These are phyloP conservation scores for Nothomitra cinnamomea DNA, from an alignment of 2,329 filamentous ascomycete species.

Conservation along the genomic window DNA sequence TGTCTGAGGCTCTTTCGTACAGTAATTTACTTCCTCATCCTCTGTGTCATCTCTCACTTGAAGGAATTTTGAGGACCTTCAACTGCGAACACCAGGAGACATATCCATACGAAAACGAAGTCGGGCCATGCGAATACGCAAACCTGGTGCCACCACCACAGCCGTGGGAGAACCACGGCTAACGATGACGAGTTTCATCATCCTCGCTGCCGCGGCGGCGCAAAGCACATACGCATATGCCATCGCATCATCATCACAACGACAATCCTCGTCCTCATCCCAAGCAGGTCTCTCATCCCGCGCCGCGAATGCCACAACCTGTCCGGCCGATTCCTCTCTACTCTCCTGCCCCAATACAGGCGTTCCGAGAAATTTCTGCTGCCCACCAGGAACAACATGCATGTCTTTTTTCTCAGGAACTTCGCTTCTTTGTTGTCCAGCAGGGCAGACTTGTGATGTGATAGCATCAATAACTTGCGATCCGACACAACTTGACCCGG, in stretches of 20 bases:
- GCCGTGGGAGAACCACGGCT: no score
- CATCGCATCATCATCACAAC: background rate
- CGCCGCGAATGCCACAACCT: background rate
- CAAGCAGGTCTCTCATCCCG: no score
- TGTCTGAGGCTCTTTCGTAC: no score
- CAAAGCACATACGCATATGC: background rate
- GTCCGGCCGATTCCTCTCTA: background rate
- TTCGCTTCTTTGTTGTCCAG: slow-evolving; percentile 7
- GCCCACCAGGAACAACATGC: slow-evolving; percentile 1
- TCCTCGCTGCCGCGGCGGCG: no score
- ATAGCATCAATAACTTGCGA: slow-evolving; percentile 7
- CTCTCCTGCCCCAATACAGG: background rate
- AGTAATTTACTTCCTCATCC: no score
- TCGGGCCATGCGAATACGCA: no score
- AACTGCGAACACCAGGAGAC: no score
- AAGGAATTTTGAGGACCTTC: no score
- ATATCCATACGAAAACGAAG: no score
- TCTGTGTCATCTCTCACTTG: no score
- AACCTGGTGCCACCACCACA: no score
- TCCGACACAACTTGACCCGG: background rate
- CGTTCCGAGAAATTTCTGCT: slow-evolving; percentile 6
- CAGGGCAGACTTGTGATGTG: slow-evolving; percentile 5
- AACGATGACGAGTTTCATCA: no score
- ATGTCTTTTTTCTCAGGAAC: background rate
- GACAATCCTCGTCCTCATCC: background rate